Evolutionary conservation across 2,329 filamentous ascomycete genomes (phyloP).

Genomic region (Tolypocladium amazonense): DNA sequence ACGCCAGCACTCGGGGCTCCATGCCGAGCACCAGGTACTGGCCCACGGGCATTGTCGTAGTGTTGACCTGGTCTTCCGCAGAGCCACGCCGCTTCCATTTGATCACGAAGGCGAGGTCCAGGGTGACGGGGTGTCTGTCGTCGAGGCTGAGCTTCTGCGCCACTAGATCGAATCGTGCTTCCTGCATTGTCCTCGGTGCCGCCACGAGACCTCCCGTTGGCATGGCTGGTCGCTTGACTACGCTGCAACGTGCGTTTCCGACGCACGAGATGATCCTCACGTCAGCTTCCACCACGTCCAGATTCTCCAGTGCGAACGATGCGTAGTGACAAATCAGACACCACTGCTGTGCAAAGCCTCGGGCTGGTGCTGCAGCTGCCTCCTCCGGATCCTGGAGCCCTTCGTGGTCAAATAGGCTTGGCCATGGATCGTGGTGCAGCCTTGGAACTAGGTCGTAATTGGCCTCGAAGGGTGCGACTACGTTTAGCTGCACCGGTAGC

Average conservation of each 20-base stretch:
- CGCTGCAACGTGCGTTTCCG: constrained; percentile 50
- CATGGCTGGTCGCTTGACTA: constrained; percentile 26
- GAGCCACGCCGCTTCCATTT: constrained; percentile 56
- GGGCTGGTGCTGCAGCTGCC: constrained; percentile 16
- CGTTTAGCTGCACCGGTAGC: constrained; percentile 54
- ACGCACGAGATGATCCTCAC: constrained; percentile 49
- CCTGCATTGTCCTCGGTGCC: constrained; percentile 56
- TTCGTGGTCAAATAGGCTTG: constrained; percentile 67
- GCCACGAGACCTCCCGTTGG: constrained; percentile 39
- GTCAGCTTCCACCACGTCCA: constrained; percentile 53
- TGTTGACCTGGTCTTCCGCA: constrained; percentile 33
- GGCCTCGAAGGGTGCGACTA: constrained; percentile 81
- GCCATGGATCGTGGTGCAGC: constrained; percentile 71
- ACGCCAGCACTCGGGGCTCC: constrained; percentile 75
- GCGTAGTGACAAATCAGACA: constrained; percentile 60
- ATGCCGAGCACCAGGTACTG: constrained; percentile 69
- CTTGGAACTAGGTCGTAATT: constrained; percentile 80
- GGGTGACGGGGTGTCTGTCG: constrained; percentile 62
- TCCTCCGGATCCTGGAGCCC: constrained; percentile 26
- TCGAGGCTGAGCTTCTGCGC: constrained; percentile 71
- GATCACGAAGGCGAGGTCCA: constrained; percentile 68
- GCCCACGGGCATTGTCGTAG: constrained; percentile 64
- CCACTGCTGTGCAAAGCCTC: constrained; percentile 73
- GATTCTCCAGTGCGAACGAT: constrained; percentile 66
- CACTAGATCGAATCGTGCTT: constrained; percentile 62